phyloP scores from a whole-genome alignment of 2,329 filamentous ascomycete species.

The Monilinia aucupariae region DNA sequence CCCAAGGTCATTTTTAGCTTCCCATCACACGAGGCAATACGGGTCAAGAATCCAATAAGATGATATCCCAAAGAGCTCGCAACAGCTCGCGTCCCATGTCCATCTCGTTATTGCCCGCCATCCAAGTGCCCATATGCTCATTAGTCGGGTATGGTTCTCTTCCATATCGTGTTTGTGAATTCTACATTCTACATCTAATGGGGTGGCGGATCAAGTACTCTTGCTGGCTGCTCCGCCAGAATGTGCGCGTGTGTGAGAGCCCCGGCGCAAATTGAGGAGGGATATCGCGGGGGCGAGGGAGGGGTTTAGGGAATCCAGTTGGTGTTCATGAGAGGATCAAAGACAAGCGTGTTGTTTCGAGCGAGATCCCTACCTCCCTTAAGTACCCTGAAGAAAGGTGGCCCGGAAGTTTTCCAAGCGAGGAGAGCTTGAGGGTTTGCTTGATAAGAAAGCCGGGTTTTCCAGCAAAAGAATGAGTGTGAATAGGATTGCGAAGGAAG shows the following conservation, averaged over 20 bases:
- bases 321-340: constrained; percentile 20
- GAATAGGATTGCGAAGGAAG: constrained; percentile 16
- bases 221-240: constrained; percentile 13
- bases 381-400: constrained; percentile 7
- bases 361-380: constrained; percentile 18
- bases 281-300: no score
- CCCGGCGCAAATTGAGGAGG: constrained; percentile 17
- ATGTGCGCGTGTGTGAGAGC: constrained; percentile 17
- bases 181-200: constrained; percentile 20
- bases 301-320: constrained; percentile 19
- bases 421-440: constrained; percentile 1
- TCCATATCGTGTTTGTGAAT: constrained; percentile 19
- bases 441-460: constrained; percentile 13
- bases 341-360: constrained; percentile 17
- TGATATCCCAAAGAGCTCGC: no score
- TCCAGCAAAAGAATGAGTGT: constrained; percentile 5
- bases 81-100: no score
- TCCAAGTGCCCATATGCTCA: no score
- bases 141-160: no score
- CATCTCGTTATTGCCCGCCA: no score
- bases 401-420: constrained; percentile 15
- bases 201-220: constrained; percentile 16
- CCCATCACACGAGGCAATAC: no score
- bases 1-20: no score
- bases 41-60: no score